Evolutionary conservation across 148 eudicot genomes (phyloP).

Genomic region (Gaultheria prostrata): DNA sequence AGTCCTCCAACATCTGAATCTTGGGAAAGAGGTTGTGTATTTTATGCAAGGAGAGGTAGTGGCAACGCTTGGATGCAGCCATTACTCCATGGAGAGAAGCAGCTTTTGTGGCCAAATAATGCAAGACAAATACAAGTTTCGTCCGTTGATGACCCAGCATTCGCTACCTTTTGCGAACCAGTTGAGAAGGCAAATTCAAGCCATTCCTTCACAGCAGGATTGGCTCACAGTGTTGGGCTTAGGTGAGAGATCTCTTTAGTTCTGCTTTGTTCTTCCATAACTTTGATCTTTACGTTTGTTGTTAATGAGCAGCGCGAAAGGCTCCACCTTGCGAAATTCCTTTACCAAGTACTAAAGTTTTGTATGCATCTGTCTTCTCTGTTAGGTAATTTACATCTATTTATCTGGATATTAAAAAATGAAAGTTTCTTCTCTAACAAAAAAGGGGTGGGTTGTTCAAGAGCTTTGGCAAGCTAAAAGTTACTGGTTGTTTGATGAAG

Average conservation of each 20-base stretch:
- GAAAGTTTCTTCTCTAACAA: too few species aligned
- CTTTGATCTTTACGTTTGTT: not conserved
- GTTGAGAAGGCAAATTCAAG: constrained; percentile 51
- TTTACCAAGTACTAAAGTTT: not conserved
- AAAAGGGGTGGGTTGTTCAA: too few species aligned
- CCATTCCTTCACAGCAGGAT: constrained; percentile 46
- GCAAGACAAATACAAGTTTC: constrained; percentile 43
- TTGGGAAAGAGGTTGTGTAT: constrained; percentile 38
- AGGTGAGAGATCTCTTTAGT: constrained; percentile 23
- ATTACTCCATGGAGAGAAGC: constrained; percentile 24
- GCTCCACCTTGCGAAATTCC: not conserved
- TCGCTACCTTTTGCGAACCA: constrained; percentile 52
- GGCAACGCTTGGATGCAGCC: constrained; percentile 53
- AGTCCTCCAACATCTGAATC: constrained; percentile 21
- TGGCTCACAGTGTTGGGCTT: constrained; percentile 50
- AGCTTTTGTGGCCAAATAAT: constrained; percentile 41
- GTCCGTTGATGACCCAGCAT: constrained; percentile 38
- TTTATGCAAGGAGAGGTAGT: constrained; percentile 34
- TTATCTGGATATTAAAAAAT: not conserved
- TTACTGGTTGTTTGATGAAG: not conserved
- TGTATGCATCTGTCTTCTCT: not conserved
- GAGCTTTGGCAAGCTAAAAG: not conserved
- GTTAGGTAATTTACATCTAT: not conserved
- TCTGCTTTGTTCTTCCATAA: not conserved
- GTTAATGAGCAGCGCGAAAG: not conserved